Evolutionary conservation across 2,329 filamentous ascomycete species (phyloP).

Genomic region (Botrytis tulipae): DNA sequence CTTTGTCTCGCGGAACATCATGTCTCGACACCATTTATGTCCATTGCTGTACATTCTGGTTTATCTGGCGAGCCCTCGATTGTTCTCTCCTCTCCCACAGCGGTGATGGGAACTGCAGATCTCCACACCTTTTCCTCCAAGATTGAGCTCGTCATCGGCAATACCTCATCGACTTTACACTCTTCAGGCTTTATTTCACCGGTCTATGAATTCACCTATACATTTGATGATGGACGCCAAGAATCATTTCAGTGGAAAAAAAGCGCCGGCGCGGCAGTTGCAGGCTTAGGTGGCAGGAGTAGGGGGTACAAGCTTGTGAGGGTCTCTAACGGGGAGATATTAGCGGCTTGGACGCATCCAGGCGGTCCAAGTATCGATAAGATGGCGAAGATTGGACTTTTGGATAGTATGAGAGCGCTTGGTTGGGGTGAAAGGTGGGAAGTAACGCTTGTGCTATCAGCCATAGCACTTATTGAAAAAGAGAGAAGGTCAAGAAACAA

Average conservation of each 20-base stretch:
- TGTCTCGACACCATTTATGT: slow-evolving; percentile 7
- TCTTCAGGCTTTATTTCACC: neutral
- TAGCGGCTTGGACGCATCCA: slow-evolving; percentile 8
- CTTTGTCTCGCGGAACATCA: neutral
- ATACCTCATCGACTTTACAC: neutral
- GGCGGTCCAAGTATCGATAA: neutral
- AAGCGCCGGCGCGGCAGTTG: slow-evolving; percentile 3
- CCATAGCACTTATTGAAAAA: slow-evolving; percentile 10
- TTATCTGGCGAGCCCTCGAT: neutral
- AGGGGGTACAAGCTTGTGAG: slow-evolving; percentile 10
- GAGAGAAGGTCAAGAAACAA: neutral
- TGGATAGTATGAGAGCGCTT: slow-evolving; percentile 7
- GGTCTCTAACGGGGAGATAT: neutral
- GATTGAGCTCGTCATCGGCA: slow-evolving; percentile 4
- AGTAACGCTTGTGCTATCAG: slow-evolving; percentile 7
- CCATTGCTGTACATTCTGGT: neutral
- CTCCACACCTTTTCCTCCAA: slow-evolving; percentile 1
- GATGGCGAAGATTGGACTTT: slow-evolving; percentile 10
- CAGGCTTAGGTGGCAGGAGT: neutral
- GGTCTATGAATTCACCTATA: neutral
- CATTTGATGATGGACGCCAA: slow-evolving; percentile 3
- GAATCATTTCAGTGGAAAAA: slow-evolving; percentile 11
- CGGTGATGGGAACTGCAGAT: neutral
- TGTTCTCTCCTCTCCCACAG: neutral
- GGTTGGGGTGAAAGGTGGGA: slow-evolving; percentile 20